Evolutionary conservation across 495 filamentous ascomycete species (phyloP).

Genomic region (Penicillium egyptiacum): DNA sequence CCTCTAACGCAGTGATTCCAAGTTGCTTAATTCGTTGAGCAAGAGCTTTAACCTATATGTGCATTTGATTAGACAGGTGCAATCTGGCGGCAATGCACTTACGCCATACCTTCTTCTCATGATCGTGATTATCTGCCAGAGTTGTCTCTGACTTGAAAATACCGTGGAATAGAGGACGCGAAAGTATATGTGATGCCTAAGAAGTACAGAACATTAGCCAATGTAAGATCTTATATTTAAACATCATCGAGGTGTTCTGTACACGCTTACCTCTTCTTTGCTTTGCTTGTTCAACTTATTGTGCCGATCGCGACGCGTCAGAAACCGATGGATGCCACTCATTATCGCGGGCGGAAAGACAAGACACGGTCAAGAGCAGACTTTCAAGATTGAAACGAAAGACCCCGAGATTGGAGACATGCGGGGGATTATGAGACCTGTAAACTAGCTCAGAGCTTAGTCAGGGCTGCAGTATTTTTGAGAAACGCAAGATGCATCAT

Average conservation of each 20-base stretch:
- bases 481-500: conserved; percentile 31
- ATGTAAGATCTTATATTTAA: background rate
- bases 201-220: conserved; percentile 20
- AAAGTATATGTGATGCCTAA: conserved; percentile 28
- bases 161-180: conserved; percentile 33
- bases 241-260: background rate
- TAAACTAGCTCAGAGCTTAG: conserved; percentile 18
- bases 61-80: conserved; percentile 9
- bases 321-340: conserved; percentile 66
- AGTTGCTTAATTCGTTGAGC: conserved; percentile 34
- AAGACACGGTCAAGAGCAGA: conserved; percentile 2
- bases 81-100: background rate
- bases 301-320: conserved; percentile 71
- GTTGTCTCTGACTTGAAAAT: conserved; percentile 36
- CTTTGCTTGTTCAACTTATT: conserved; percentile 48
- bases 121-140: conserved; percentile 26
- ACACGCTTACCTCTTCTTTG: conserved; percentile 48
- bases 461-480: conserved; percentile 36
- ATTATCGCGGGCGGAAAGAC: conserved; percentile 28
- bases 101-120: conserved; percentile 41
- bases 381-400: conserved; percentile 12
- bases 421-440: conserved; percentile 23
- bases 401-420: conserved; percentile 24
- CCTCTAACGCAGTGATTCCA: conserved; percentile 39
- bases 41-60: conserved; percentile 37